Evolutionary conservation across 1,284 basidiomycete species (phyloP).

Genomic region (Cryptococcus sp.): DNA sequence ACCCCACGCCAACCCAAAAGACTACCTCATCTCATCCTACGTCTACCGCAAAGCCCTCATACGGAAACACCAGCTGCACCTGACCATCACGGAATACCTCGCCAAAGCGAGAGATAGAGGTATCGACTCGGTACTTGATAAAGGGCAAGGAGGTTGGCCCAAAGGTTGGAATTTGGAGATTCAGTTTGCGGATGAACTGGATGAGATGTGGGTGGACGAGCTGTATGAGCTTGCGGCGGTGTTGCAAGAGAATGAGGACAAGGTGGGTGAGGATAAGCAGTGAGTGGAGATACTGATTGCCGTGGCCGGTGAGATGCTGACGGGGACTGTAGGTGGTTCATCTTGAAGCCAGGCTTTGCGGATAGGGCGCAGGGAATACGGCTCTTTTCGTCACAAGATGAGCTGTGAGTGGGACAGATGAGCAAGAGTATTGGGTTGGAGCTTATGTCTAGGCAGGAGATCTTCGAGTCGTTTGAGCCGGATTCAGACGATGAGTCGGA

Average conservation of each 20-base stretch:
- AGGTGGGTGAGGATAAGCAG: conserved; percentile 39
- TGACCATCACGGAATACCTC: conserved; percentile 66
- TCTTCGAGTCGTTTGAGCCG: conserved; percentile 81
- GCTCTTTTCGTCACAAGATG: conserved; percentile 73
- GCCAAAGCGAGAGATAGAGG: conserved; percentile 57
- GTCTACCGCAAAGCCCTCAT: conserved; percentile 89
- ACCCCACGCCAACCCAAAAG: conserved; percentile 47
- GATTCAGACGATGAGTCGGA: conserved; percentile 50
- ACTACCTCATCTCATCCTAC: conserved; percentile 73
- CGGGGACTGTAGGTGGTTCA: conserved; percentile 59
- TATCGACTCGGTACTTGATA: conserved; percentile 46
- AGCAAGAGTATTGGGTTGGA: background rate
- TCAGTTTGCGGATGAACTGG: conserved; percentile 88
- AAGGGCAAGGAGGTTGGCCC: conserved; percentile 55
- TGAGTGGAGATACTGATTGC: conserved; percentile 37
- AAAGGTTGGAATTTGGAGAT: conserved; percentile 83
- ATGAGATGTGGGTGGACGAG: conserved; percentile 90
- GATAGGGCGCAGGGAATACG: conserved; percentile 94
- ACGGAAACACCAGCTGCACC: conserved; percentile 86
- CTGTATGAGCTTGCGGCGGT: conserved; percentile 75
- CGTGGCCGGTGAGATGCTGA: background rate
- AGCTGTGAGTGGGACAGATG: conserved; percentile 48
- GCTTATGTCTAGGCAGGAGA: conserved; percentile 48
- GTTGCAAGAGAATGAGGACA: conserved; percentile 51
- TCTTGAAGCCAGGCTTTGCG: conserved; percentile 95